These are phyloP conservation scores for Mortierella sp. DNA, from an alignment of 371 early-diverging fungal genomes.

Conservation along the genomic window DNA sequence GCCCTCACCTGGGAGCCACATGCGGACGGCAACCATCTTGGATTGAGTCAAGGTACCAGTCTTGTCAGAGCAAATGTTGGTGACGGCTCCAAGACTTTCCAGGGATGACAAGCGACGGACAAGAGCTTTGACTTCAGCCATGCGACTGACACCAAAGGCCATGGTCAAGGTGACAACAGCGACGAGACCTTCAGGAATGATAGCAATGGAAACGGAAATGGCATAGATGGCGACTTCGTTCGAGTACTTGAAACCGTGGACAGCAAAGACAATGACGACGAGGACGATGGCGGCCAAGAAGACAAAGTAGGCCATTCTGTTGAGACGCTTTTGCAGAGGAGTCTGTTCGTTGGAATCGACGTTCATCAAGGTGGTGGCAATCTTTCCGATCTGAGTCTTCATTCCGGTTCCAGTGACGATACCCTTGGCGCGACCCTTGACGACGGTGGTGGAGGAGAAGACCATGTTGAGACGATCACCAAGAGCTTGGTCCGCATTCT, in stretches of 20 bases:
- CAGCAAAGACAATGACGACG: constrained; percentile 79
- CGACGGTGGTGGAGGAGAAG: constrained; percentile 78
- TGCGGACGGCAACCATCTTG: constrained; percentile 80
- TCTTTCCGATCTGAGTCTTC: constrained; percentile 93
- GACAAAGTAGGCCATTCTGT: constrained; percentile 77
- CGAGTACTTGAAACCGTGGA: constrained; percentile 64
- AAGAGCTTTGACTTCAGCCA: constrained; percentile 91
- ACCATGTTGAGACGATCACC: constrained; percentile 55
- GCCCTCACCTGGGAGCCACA: constrained; percentile 75
- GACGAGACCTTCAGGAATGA: constrained; percentile 96
- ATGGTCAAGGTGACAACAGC: constrained; percentile 92
- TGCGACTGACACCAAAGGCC: constrained; percentile 89
- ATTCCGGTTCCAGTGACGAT: constrained; percentile 86
- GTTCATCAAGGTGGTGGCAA: constrained; percentile 84
- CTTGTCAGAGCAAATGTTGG: constrained; percentile 95
- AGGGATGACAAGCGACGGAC: constrained; percentile 90
- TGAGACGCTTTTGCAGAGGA: constrained; percentile 79
- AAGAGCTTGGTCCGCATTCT: constrained; percentile 19
- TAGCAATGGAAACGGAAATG: constrained; percentile 89
- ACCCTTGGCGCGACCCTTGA: constrained; percentile 77
- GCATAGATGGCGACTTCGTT: constrained; percentile 76
- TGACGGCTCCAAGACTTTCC: constrained; percentile 91
- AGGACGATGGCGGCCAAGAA: constrained; percentile 74
- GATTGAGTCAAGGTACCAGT: constrained; percentile 70
- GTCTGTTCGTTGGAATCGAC: constrained; percentile 73